Conservation (phyloP, 495 filamentous ascomycete genomes). For the Sporormia fimetaria region DNA sequence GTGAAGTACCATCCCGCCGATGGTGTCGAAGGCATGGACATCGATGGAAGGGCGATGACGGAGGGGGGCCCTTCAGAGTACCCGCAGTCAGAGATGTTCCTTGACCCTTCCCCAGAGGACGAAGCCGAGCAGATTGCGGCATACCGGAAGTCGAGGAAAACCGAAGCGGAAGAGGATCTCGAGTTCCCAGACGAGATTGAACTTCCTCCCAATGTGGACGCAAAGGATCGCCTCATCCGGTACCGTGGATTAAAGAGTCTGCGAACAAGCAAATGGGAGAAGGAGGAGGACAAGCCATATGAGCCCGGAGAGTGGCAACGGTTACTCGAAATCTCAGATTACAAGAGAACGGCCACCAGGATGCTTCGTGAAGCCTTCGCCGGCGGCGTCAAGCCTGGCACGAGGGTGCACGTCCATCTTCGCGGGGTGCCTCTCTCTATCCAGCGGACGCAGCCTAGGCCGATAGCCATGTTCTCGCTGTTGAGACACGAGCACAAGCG, state of each 20-base stretch:
- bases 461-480: constrained; percentile 66
- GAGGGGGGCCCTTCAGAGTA: constrained; percentile 75
- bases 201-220: constrained; percentile 74
- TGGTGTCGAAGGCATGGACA: constrained; percentile 57
- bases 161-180: constrained; percentile 73
- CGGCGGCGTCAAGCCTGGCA: constrained; percentile 75
- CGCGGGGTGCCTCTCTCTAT: constrained; percentile 55
- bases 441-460: constrained; percentile 44
- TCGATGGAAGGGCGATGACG: constrained; percentile 46
- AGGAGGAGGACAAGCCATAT: constrained; percentile 67
- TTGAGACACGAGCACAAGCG: constrained; percentile 91
- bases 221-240: constrained; percentile 68
- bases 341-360: constrained; percentile 65
- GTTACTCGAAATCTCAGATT: constrained; percentile 70
- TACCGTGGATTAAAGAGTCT: constrained; percentile 88
- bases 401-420: constrained; percentile 67
- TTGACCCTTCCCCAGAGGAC: constrained; percentile 76
- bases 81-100: constrained; percentile 81
- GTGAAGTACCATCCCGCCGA: constrained; percentile 38
- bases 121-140: constrained; percentile 67
- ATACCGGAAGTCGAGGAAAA: constrained; percentile 62
- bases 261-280: constrained; percentile 76
- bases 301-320: constrained; percentile 85
- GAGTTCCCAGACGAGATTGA: constrained; percentile 98
- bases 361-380: constrained; percentile 67